Base-by-base conservation (phyloP, 2,329 filamentous ascomycete genomes). In the Magnaporthiopsis rhizophila region DNA sequence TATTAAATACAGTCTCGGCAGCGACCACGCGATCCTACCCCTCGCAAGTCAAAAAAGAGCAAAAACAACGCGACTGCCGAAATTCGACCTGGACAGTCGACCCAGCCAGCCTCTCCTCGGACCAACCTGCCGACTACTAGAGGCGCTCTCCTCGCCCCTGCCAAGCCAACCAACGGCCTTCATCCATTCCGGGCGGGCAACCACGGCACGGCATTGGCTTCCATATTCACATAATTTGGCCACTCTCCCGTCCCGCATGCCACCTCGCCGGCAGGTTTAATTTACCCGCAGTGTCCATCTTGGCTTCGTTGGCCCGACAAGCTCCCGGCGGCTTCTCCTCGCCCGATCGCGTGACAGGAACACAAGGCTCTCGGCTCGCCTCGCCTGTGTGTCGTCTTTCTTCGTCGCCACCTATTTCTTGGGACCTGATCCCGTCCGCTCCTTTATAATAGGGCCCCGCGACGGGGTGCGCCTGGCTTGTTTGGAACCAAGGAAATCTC, bases 201-300 rank as follows among this genome's bases (percentile, higher is more conserved):
- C 60, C 58, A 30, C 59, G 62, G 26, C 62, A 64, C 64, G 64
- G 64, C 64, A 62, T 65, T 65, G 45, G 57, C 60, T 36, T 65
- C 60, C 57, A 65, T 65, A 65, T 65, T 65, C 36, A 60, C 59
- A 65, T 53, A 60, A 59, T 30, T 57, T 53, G 50, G 28, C n/a
- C 36, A 13, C 34, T 13, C 15, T 45, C 5, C 38, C 38, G 15
- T 45, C 38, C 38, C 38, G 38, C 38, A 13, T 45, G 38, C 15
- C 38, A 45, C 45, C 45, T 9, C 45, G 45, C 18, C 18, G 9
- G 21, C 45, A 11, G 45, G 7, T 53, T 53, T 24, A 53, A 53
- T 53, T 53, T 53, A 53, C 45, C 45, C 45, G 21, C 45, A 53
- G 45, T 21, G 45, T 13, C 45, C 21, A 53, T 53, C n/a, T 53